These are phyloP conservation scores for Biscutella laevigata DNA, from an alignment of 441 rosid genomes.

Conservation along the genomic window DNA sequence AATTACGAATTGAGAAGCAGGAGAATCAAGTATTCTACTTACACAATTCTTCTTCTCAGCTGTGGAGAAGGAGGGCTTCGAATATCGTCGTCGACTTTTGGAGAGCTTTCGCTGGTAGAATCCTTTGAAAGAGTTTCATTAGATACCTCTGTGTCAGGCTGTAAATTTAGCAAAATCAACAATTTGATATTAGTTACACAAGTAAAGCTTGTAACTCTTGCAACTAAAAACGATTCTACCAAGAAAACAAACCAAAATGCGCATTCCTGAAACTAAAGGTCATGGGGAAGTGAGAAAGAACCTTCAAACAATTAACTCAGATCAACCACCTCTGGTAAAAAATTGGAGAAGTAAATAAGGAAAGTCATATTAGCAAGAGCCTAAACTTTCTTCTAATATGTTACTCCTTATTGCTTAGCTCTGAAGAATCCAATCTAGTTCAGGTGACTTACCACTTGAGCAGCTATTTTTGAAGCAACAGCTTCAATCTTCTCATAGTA, in stretches of 20 bases:
- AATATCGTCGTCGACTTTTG: background rate
- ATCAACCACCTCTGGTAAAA: background rate
- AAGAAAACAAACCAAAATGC: background rate
- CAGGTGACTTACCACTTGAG: conserved; percentile 10
- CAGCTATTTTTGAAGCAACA: conserved; percentile 11
- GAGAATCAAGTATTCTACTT: background rate
- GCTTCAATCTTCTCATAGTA: conserved; percentile 24
- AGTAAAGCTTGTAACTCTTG: background rate
- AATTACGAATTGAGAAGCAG: conserved; percentile 4
- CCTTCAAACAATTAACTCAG: background rate
- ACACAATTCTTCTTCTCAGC: conserved; percentile 26
- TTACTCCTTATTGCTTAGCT: background rate
- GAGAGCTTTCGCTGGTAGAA: conserved; percentile 12
- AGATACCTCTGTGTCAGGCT: conserved; percentile 16
- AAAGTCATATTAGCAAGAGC: background rate
- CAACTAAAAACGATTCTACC: background rate
- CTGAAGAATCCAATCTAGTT: background rate
- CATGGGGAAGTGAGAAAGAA: background rate
- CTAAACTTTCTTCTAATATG: background rate
- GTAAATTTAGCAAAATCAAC: background rate
- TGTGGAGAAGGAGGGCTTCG: conserved; percentile 21
- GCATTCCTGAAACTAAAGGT: background rate
- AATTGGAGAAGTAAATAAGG: background rate
- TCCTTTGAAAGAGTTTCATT: conserved; percentile 9
- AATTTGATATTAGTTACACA: background rate